Evolutionary conservation across 805 yeast genomes (phyloP), one percentile per base, ranked within the genome.

Genomic region (Schizosaccharomyces osmophilus): DNA sequence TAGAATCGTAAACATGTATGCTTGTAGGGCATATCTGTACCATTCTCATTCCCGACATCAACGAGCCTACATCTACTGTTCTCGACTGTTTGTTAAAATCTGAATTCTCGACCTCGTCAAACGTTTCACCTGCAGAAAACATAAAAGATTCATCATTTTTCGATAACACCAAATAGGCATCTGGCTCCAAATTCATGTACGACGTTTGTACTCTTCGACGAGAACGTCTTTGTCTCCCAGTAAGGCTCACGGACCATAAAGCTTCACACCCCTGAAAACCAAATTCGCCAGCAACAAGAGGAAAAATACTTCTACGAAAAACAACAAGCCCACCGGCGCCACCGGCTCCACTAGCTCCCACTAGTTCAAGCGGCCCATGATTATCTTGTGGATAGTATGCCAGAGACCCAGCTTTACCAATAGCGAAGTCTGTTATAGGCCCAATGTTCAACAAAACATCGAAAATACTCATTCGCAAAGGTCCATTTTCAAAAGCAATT

Each of bases 1-100:
- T 77, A 62, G 79, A 75, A 66, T 83, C 82, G 69, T 81, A 87
- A 2, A 86, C 68, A 39, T 78, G 75, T 39, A 87, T 76, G 61
- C 80, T 81, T 48, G 79, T 78, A 0, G 84, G 79, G 0, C 93
- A 82, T 1, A 87, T 80, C 69, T 88, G 96, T 19, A 87, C 78
- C 45, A 87, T 80, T 65, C 80, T 77, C 48, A 79, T 77, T 6
- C 82, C 74, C 5, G 71, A 68, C 59, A 78, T 75, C 62, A 84
- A 71, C 54, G 82, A 80, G 26, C 83, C 85, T 67, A 85, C 81
- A 43, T 80, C 80, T 11, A 87, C 74, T 0, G 95, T 87, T 17
- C 78, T 73, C 41, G 80, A 80, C 62, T 81, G 78, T 63, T 80
- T 78, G 62, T 81, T 78, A 67, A 86, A 84, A 64, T 80, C 83